A percentile compares a stretch with the other conserved stretches of the same genome.
Conservation (phyloP, 2,329 filamentous ascomycete genomes). For the Penicillium sp. region DNA sequence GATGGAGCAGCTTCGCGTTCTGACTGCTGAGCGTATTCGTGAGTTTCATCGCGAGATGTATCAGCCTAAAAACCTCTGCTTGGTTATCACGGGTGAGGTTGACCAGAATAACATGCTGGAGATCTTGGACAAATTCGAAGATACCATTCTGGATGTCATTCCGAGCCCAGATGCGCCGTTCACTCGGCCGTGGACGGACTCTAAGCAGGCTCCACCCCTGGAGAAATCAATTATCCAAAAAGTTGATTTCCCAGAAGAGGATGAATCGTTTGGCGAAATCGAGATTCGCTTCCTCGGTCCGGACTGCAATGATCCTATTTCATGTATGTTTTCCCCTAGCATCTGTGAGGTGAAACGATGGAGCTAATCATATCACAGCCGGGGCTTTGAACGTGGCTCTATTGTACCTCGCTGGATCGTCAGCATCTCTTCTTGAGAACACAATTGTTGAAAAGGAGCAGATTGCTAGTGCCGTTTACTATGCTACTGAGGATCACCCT, state of each 20-base stretch:
- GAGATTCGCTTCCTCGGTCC: conserved; percentile 86
- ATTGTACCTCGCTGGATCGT: conserved; percentile 88
- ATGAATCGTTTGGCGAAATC: conserved; percentile 90
- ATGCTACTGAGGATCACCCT: conserved; percentile 77
- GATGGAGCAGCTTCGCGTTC: conserved; percentile 84
- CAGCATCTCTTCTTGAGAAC: conserved; percentile 89
- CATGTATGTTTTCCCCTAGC: conserved; percentile 46
- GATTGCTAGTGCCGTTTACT: conserved; percentile 81
- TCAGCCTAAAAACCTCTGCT: conserved; percentile 89
- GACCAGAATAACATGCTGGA: conserved; percentile 78
- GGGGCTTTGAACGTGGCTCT: conserved; percentile 79
- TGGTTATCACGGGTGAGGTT: conserved; percentile 90
- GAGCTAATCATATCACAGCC: conserved; percentile 41
- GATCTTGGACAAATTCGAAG: conserved; percentile 86
- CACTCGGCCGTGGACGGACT: conserved; percentile 88
- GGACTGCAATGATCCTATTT: conserved; percentile 70
- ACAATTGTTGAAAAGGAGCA: conserved; percentile 90
- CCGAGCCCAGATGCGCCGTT: conserved; percentile 76
- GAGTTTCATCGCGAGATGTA: conserved; percentile 97
- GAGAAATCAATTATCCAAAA: conserved; percentile 73
- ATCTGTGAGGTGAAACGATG: background rate
- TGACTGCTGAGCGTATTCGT: conserved; percentile 89
- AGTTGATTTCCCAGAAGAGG: conserved; percentile 93
- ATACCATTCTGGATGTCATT: conserved; percentile 79
- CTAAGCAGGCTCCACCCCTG: conserved; percentile 73